Conservation (phyloP, 2,329 filamentous ascomycete genomes). For the Elsinoe australis region DNA sequence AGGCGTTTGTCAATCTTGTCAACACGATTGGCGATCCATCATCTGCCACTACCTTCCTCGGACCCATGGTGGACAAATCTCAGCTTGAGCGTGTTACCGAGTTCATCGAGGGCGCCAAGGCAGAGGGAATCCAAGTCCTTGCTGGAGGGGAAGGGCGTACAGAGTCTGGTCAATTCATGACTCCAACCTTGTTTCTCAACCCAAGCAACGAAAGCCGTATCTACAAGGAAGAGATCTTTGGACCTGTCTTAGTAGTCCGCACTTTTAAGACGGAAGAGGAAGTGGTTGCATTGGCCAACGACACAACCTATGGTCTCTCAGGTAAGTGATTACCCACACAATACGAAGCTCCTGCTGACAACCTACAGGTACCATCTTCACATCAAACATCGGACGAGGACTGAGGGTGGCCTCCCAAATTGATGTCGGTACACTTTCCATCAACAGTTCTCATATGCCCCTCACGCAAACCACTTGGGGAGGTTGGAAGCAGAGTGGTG, state of each 20-base stretch:
- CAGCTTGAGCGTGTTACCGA: background rate
- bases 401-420: constrained; percentile 32
- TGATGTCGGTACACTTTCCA: constrained; percentile 33
- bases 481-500: too few species aligned
- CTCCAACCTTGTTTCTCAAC: constrained; percentile 42
- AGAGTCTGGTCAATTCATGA: constrained; percentile 24
- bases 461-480: background rate
- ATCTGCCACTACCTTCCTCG: background rate
- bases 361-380: constrained; percentile 29
- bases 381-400: constrained; percentile 5
- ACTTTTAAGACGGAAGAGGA: constrained; percentile 32
- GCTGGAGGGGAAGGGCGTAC: too few species aligned
- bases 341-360: constrained; percentile 30
- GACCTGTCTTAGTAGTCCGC: constrained; percentile 32
- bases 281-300: constrained; percentile 29
- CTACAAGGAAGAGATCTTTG: constrained; percentile 33
- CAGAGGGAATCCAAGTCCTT: background rate
- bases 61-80: background rate
- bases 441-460: background rate
- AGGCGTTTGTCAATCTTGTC: constrained; percentile 7
- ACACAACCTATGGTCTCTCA: constrained; percentile 30
- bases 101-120: background rate
- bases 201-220: constrained; percentile 35
- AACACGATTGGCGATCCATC: background rate
- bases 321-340: constrained; percentile 29